Conservation (phyloP, 2,329 filamentous ascomycete species). For the Pyricularia sp. region DNA sequence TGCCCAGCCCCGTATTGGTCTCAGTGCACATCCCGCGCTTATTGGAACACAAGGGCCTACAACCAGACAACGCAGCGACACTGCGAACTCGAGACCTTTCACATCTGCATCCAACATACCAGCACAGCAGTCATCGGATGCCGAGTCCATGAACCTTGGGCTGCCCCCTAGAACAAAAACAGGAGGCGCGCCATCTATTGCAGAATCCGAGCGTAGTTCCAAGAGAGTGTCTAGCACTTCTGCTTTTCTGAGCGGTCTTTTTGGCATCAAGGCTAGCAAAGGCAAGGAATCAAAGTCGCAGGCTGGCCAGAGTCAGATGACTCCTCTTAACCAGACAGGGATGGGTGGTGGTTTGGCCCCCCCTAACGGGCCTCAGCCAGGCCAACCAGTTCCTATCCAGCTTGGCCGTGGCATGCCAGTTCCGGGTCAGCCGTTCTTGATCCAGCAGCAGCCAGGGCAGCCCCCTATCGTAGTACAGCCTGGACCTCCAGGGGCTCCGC, state of each 20-base stretch:
- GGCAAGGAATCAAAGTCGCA: slow-evolving; percentile 1
- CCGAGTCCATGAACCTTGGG: background rate
- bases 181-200: background rate
- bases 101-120: slow-evolving; percentile 1
- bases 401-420: background rate
- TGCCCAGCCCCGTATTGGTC: background rate
- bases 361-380: background rate
- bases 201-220: slow-evolving; percentile 4
- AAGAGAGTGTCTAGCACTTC: background rate
- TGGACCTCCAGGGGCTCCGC: background rate
- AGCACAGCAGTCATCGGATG: background rate
- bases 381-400: background rate
- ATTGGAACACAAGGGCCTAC: background rate
- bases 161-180: slow-evolving; percentile 1
- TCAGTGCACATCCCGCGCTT: background rate
- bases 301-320: background rate
- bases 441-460: background rate
- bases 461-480: background rate
- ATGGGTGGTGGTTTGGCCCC: background rate
- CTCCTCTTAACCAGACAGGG: slow-evolving; percentile 1
- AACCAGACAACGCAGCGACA: background rate
- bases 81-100: background rate
- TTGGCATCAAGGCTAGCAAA: slow-evolving; percentile 2
- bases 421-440: background rate
- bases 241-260: slow-evolving; percentile 4